A percentile compares a stretch with the other conserved stretches of the same genome.
These are phyloP conservation scores for Pseudozyma sp. DNA, from an alignment of 1,284 basidiomycete species.

Conservation along the genomic window DNA sequence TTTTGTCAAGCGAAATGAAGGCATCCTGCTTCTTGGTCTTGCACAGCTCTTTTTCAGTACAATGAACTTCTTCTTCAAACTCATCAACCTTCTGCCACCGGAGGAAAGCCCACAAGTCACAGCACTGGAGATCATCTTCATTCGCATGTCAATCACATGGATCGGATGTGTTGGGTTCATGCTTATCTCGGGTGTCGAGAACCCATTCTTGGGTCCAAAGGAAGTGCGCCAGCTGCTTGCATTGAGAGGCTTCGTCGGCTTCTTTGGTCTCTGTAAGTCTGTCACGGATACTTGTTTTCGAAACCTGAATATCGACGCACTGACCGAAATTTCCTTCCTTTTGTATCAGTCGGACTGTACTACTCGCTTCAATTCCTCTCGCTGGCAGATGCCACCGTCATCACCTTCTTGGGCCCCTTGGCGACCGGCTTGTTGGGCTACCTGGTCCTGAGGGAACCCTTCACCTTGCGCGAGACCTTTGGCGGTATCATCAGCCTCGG, in stretches of 20 bases:
- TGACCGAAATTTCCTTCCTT: background rate
- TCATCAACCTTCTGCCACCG: conserved; percentile 74
- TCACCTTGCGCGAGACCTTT: conserved; percentile 75
- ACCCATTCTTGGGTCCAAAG: conserved; percentile 78
- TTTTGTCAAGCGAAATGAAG: conserved; percentile 45
- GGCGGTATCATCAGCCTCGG: conserved; percentile 76
- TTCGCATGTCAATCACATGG: conserved; percentile 73
- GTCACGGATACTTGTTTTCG: background rate
- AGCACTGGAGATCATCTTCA: conserved; percentile 71
- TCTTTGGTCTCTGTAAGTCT: conserved; percentile 45
- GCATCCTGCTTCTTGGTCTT: conserved; percentile 40
- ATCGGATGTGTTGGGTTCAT: conserved; percentile 64
- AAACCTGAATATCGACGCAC: background rate
- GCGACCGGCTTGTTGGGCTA: conserved; percentile 78
- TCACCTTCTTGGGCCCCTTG: conserved; percentile 81
- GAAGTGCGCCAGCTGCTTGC: conserved; percentile 76
- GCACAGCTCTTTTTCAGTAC: conserved; percentile 54
- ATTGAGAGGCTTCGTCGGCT: conserved; percentile 77
- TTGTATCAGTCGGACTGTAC: conserved; percentile 74
- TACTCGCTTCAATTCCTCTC: conserved; percentile 78
- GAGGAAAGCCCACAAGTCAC: conserved; percentile 33
- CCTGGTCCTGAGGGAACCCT: conserved; percentile 77
- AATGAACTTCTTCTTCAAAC: conserved; percentile 77
- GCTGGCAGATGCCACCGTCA: conserved; percentile 80
- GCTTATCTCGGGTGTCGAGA: conserved; percentile 72